Evolutionary conservation across 305 asterid species (phyloP), one percentile per base, ranked within the genome.

Genomic region (Solanum hybrid): DNA sequence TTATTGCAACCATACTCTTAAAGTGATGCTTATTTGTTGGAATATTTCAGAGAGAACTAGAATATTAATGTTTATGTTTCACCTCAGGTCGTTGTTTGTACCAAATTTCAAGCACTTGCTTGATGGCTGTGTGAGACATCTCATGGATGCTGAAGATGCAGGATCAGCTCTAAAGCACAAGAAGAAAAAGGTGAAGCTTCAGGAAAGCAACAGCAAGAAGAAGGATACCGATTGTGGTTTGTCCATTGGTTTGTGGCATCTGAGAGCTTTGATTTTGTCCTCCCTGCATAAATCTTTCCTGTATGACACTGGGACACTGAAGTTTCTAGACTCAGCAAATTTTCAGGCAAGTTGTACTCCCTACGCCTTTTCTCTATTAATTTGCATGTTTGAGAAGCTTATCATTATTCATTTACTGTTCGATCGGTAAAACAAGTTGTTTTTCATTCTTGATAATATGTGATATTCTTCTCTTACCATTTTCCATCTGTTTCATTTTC

Each of bases 101-200:
- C 98, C 99, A 15, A 95, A 95, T 95, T 96, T 96, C 95, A 96
- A 97, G 93, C 93, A 94, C 92, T 89, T 97, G 92, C 92, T 95
- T 88, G 96, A 95, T 91, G 98, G 98, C 85, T 95, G 96, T 89
- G 96, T 94, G 86, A 93, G 89, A 51, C 94, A 92, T 93, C 98
- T 97, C 77, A 92, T 90, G 78, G 93, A 89, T 76, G 86, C 90
- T 56, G 95, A 90, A 88, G 94, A 88, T 78, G 87, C 85, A n/a
- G 89, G 86, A 80, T 76, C 89, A 37, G 91, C 91, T 56, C 77
- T 56, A 56, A 88, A 92, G 87, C 95, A 81, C 88, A 95, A 94
- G 93, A 96, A 93, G 93, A 97, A 97, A 93, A 96, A 93, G 93
- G 92, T 93, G 71, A 96, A 96, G 95, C 93, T 92, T 85, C 90